These are phyloP conservation scores for Apiospora pterosperma DNA, from an alignment of 2,329 filamentous ascomycete species.

Conservation along the genomic window DNA sequence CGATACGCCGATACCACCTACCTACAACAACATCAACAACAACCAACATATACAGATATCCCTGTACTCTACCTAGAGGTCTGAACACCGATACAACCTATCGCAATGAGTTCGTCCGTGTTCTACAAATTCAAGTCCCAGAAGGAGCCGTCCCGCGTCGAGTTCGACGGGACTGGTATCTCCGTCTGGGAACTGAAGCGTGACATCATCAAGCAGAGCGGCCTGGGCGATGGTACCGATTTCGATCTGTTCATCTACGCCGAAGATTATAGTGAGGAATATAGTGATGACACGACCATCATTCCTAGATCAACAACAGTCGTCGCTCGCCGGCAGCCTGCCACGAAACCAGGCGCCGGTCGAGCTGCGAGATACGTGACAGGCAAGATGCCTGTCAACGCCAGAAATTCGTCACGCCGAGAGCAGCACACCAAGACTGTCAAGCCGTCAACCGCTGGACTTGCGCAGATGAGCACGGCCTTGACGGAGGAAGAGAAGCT, in stretches of 20 bases:
- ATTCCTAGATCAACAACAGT: constrained; percentile 94
- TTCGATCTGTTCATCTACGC: constrained; percentile 95
- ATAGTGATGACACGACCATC: constrained; percentile 96
- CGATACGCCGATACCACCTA: background rate
- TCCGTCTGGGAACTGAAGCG: constrained; percentile 98
- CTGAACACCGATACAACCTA: constrained; percentile 5
- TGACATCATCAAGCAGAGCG: constrained; percentile 94
- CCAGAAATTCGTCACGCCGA: constrained; percentile 73
- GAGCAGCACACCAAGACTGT: constrained; percentile 58
- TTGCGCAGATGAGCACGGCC: constrained; percentile 67
- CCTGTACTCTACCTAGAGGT: background rate
- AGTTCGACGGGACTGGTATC: constrained; percentile 96
- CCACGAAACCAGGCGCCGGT: constrained; percentile 80
- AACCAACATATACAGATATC: background rate
- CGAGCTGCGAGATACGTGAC: constrained; percentile 93
- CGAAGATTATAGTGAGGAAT: constrained; percentile 90
- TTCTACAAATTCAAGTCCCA: constrained; percentile 99
- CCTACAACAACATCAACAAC: no score
- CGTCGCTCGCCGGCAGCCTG: constrained; percentile 81
- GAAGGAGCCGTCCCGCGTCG: constrained; percentile 89
- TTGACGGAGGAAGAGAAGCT: constrained; percentile 94
- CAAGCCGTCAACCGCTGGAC: constrained; percentile 55
- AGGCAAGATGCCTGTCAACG: constrained; percentile 88
- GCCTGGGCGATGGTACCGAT: constrained; percentile 90
- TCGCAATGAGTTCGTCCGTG: constrained; percentile 88